Percentiles rank a stretch among this genome's conserved stretches.
These are phyloP conservation scores for Colletotrichum sp. DNA, from an alignment of 2,329 filamentous ascomycete species.

Conservation along the genomic window DNA sequence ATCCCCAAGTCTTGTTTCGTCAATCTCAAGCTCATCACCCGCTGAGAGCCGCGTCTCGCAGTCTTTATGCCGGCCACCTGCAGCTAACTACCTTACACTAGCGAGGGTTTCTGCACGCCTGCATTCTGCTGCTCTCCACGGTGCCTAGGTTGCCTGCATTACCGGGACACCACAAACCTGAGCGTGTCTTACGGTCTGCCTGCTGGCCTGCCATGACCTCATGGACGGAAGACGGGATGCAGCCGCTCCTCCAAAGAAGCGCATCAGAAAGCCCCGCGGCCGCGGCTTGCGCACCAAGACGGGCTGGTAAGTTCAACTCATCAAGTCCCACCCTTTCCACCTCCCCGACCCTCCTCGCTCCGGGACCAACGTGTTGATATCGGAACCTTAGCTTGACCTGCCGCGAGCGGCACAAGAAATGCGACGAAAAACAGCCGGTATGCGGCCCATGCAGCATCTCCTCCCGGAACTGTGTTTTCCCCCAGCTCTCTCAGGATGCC, in stretches of 20 bases:
- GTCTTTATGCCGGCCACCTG: background rate
- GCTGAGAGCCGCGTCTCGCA: slow-evolving; percentile 11
- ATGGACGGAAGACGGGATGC: slow-evolving; percentile 9
- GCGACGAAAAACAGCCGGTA: slow-evolving; percentile 45
- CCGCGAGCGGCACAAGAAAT: slow-evolving; percentile 54
- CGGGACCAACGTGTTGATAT: background rate
- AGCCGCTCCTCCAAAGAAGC: slow-evolving; percentile 19
- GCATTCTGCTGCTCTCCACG: background rate
- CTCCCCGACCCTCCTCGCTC: background rate
- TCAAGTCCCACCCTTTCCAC: background rate
- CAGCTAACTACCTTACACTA: background rate
- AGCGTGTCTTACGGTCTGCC: background rate
- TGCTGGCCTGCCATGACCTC: slow-evolving; percentile 10
- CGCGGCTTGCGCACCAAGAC: slow-evolving; percentile 47
- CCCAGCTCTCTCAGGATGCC: background rate
- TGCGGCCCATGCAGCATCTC: slow-evolving; percentile 28
- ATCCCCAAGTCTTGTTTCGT: background rate
- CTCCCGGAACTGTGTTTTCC: slow-evolving; percentile 26
- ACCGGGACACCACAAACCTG: background rate
- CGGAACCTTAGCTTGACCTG: slow-evolving; percentile 40
- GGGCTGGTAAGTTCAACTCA: slow-evolving; percentile 35
- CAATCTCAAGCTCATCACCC: background rate
- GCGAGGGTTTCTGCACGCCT: background rate
- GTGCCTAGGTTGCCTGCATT: background rate
- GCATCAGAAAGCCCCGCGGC: slow-evolving; percentile 41